Conservation (phyloP, 1,284 basidiomycete species). For the Apiotrichum akiyoshidainum region DNA sequence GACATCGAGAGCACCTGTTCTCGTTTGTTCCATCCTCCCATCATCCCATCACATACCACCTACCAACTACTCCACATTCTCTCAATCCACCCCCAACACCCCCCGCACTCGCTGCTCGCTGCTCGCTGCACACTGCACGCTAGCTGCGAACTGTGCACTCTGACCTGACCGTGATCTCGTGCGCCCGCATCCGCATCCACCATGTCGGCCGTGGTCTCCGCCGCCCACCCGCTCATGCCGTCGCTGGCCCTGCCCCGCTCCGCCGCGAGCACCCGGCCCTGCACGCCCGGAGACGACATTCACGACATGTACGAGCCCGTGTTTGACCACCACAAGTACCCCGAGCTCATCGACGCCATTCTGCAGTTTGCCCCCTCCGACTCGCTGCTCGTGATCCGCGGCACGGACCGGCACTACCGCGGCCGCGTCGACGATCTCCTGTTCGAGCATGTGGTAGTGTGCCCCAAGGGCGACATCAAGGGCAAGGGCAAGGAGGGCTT, state of each 20-base stretch:
- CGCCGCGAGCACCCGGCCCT: neutral
- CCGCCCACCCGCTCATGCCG: neutral
- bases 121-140: too few relatives aligned
- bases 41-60: too few relatives aligned
- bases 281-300: neutral
- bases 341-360: conserved; percentile 3
- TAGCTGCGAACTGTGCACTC: too few relatives aligned
- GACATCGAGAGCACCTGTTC: too few relatives aligned
- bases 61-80: too few relatives aligned
- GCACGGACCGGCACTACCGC: conserved; percentile 4
- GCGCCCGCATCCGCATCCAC: too few relatives aligned
- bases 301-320: conserved; percentile 6
- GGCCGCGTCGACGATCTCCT: conserved; percentile 2
- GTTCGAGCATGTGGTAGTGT: conserved; percentile 3
- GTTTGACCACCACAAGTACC: conserved; percentile 5
- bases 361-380: neutral
- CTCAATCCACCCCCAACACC: too few relatives aligned
- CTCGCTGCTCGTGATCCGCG: conserved; percentile 4
- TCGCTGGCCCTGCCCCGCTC: neutral
- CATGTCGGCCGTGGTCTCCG: too few relatives aligned
- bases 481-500: neutral
- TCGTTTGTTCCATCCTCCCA: too few relatives aligned
- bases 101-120: too few relatives aligned
- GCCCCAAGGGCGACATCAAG: neutral
- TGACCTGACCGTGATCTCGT: too few relatives aligned